Base-by-base conservation (phyloP, 305 asterid genomes). In the Solanum hybrid region DNA sequence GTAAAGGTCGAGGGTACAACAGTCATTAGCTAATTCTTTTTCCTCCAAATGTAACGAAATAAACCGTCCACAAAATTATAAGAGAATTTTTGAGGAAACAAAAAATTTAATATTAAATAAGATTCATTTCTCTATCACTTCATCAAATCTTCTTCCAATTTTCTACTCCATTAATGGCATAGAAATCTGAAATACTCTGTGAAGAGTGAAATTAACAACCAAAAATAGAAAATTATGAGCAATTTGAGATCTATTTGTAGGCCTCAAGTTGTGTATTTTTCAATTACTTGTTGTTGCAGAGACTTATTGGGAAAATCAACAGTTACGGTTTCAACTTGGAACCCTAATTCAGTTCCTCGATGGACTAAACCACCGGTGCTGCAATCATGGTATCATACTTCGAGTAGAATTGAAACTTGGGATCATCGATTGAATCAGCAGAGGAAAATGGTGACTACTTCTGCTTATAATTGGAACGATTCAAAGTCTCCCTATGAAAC, bases 401-500 rank as follows among this genome's bases (percentile, higher is more conserved):
- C 91, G 14, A 46, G 81, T 24, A 90, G 89, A 88, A 36, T 77
- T 36, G 90, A 86, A 11, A 74, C 89, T 51, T 85, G 82, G 91
- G 73, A 86, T 85, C 12, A 79, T 64, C 91, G 94, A 89, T 92
- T 92, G 92, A 93, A 95, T 90, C 96, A 93, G 88, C 98, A 95
- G 91, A 90, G 98, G 92, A 92, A 95, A 92, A 95, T 93, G 94
- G 97, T 93, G 79, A 93, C 95, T 33, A 95, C 95, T 31, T 93
- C 91, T 93, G 95, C 98, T 90, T 93, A 96, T 39, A 94, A 95
- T 91, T 97, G 99, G 99, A 92, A 96, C 1, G 95, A 93, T 78
- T 89, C 96, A 81, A 97, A 94, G 89, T 96, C 99, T 86, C 99
- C 99, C 0, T 97, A 97, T 75, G 96, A 97, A 93, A 95, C 98